Evolutionary conservation across 2,329 filamentous ascomycete genomes (phyloP).

Genomic region (Colletotrichum spinosum): DNA sequence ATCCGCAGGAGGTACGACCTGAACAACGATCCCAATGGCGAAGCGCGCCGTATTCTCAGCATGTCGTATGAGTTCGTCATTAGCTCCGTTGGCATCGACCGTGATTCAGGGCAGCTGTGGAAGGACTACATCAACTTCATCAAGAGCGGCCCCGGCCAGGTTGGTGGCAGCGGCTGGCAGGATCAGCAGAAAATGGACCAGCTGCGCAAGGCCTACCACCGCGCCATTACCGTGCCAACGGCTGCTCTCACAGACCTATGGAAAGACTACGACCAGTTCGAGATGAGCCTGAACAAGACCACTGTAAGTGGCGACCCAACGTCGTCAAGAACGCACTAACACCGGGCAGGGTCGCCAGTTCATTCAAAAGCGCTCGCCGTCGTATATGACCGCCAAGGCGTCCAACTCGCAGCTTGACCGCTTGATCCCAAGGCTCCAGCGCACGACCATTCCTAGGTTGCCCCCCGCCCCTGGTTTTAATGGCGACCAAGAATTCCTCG

Average conservation of each 20-base stretch:
- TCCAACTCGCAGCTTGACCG: slow-evolving; percentile 93
- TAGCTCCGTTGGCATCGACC: slow-evolving; percentile 89
- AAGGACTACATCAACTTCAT: slow-evolving; percentile 95
- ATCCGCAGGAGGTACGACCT: slow-evolving; percentile 92
- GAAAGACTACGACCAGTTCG: slow-evolving; percentile 98
- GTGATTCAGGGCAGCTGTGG: slow-evolving; percentile 91
- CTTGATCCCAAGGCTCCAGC: slow-evolving; percentile 79
- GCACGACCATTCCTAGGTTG: slow-evolving; percentile 82
- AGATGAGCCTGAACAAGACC: slow-evolving; percentile 92
- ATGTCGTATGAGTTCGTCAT: slow-evolving; percentile 95
- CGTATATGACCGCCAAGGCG: slow-evolving; percentile 95
- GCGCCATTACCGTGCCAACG: slow-evolving; percentile 88
- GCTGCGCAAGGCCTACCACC: slow-evolving; percentile 91
- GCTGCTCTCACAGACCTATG: slow-evolving; percentile 85
- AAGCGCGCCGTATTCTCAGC: slow-evolving; percentile 82
- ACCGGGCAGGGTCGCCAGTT: slow-evolving; percentile 85
- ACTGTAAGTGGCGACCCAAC: slow-evolving; percentile 68
- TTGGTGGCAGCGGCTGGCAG: slow-evolving; percentile 91
- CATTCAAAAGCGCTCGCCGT: slow-evolving; percentile 89
- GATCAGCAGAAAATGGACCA: slow-evolving; percentile 98
- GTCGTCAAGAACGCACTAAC: slow-evolving; percentile 19
- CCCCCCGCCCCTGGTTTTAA: slow-evolving; percentile 89
- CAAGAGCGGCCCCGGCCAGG: slow-evolving; percentile 84
- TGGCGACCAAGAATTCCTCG: slow-evolving; percentile 84
- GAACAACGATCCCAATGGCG: slow-evolving; percentile 78